Evolutionary conservation across 2,329 filamentous ascomycete genomes (phyloP).

Genomic region (Pseudogymnoascus pannorum): DNA sequence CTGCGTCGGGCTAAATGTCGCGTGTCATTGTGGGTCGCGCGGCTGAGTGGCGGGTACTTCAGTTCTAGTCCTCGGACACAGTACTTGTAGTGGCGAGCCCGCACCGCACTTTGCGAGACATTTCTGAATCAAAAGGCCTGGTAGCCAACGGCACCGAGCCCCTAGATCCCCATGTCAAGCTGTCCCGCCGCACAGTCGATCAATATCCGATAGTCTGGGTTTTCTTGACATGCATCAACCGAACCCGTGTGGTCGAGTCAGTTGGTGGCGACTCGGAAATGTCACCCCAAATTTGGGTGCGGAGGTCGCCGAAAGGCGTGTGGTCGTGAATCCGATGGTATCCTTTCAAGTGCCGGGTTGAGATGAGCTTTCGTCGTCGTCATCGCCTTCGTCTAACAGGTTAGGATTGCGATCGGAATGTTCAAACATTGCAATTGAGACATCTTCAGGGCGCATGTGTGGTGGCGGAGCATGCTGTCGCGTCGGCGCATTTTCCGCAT

Average conservation of each 20-base stretch:
- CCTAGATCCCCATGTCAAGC: not conserved
- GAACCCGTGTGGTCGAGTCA: not conserved
- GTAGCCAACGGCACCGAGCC: not conserved
- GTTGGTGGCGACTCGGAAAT: not conserved
- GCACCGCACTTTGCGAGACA: not conserved
- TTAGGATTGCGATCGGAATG: not conserved
- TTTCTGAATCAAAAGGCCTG: not conserved
- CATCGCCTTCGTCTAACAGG: not conserved
- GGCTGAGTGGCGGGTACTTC: not conserved
- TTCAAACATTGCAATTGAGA: constrained; percentile 7
- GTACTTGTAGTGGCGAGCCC: not conserved
- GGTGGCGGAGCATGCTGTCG: not conserved
- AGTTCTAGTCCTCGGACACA: not conserved
- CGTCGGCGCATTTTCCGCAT: not conserved
- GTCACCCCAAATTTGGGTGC: not conserved
- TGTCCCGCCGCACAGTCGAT: not conserved
- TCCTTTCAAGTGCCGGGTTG: not conserved
- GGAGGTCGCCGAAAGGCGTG: not conserved
- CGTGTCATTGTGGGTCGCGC: not conserved
- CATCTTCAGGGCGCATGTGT: not conserved
- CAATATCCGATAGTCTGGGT: not conserved
- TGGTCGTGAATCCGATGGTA: not conserved
- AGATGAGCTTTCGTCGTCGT: not conserved
- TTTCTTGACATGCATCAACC: not conserved
- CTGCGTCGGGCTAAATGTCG: not conserved